Conservation (phyloP, 345 rosid species). For the Eucalyptus polybractea region DNA sequence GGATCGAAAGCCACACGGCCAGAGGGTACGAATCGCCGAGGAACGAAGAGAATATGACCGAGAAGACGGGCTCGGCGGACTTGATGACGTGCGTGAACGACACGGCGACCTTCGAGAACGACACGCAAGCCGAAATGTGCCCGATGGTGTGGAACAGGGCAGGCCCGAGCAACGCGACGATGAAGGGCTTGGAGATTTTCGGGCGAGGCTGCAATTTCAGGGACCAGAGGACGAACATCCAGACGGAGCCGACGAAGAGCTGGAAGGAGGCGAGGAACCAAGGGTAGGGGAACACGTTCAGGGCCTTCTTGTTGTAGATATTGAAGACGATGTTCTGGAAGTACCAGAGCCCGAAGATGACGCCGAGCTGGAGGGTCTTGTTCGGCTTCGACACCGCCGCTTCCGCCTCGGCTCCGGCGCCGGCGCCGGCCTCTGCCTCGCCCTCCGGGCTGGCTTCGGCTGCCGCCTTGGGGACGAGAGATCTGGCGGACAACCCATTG, state of each 20-base stretch:
- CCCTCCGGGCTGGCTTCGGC: conserved; percentile 36
- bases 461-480: conserved; percentile 24
- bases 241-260: conserved; percentile 78
- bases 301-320: conserved; percentile 83
- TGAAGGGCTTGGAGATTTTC: conserved; percentile 68
- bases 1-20: conserved; percentile 83
- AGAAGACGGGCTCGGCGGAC: conserved; percentile 95
- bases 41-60: conserved; percentile 81
- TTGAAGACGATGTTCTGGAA: conserved; percentile 90
- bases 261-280: conserved; percentile 98
- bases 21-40: conserved; percentile 83
- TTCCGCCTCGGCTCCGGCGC: not conserved
- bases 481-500: conserved; percentile 1
- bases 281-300: conserved; percentile 83
- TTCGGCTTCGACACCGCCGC: conserved; percentile 9
- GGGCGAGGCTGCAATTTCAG: conserved; percentile 76
- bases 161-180: conserved; percentile 87
- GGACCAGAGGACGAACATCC: conserved; percentile 87
- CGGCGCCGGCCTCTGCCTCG: not conserved
- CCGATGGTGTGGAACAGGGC: conserved; percentile 94
- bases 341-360: conserved; percentile 86
- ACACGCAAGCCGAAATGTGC: conserved; percentile 93
- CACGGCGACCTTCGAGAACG: conserved; percentile 96
- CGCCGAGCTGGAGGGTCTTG: conserved; percentile 51
- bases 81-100: conserved; percentile 97